Evolutionary conservation across 768 basidiomycete genomes (phyloP).

Genomic region (Phaeotremella skinneri): DNA sequence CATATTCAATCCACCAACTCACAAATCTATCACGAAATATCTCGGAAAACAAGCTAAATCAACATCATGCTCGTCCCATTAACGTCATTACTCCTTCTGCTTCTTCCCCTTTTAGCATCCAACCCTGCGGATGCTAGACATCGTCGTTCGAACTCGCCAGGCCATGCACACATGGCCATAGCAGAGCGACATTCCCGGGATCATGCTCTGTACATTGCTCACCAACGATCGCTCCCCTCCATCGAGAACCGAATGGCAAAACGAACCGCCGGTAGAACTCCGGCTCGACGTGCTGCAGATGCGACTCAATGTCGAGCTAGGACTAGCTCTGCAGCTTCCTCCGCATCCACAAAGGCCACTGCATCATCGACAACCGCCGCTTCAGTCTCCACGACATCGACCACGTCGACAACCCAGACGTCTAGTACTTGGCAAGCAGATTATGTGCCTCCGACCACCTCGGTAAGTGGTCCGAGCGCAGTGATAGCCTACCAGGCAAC

Average conservation of each 20-base stretch:
- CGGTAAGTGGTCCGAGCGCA: too few species aligned
- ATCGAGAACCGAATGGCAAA: conserved; percentile 3
- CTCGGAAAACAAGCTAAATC: neutral
- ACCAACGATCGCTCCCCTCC: neutral
- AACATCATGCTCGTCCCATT: neutral
- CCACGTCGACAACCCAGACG: neutral
- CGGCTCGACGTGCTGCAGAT: neutral
- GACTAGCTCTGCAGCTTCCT: neutral
- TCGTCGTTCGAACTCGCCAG: neutral
- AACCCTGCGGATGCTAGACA: neutral
- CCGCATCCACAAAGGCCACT: neutral
- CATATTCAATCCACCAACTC: neutral
- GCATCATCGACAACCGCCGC: neutral
- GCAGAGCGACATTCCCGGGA: neutral
- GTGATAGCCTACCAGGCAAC: too few species aligned
- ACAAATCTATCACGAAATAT: neutral
- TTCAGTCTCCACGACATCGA: neutral
- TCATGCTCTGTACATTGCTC: neutral
- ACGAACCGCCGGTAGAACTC: neutral
- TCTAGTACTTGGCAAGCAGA: conserved; percentile 2
- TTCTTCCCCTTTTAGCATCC: neutral
- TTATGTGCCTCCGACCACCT: neutral
- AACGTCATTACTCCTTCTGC: neutral
- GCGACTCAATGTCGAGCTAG: neutral
- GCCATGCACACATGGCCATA: neutral